Evolutionary conservation across 441 rosid genomes (phyloP), one percentile per base, ranked within the genome.

Genomic region (Erysimum cheiri): DNA sequence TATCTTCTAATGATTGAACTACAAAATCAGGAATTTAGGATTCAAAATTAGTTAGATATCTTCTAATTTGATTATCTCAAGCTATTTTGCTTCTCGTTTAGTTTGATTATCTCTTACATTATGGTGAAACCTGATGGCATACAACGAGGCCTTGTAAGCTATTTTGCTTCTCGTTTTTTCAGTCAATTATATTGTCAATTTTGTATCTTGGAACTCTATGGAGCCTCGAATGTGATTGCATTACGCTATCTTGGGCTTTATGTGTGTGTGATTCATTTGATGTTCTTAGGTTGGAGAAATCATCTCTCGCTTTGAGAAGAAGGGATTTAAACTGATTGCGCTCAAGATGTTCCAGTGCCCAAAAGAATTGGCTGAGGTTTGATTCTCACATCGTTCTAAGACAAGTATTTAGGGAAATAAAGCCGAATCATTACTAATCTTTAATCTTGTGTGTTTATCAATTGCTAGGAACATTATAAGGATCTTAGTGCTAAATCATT

Each of bases 291-390:
- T 91, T 54, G 98, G 98, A 63, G 97, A 94, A 83, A 83, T 94
- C 63, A 88, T 94, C 59, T 88, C 96, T 35, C 88, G 97, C 74
- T 94, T 94, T 73, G 97, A 94, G 90, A 91, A 83, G 85, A 94
- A 94, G 76, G 97, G 98, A 26, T 94, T 94, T 77, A 86, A 87
- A 72, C 62, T 91, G 64, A 83, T 85, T 53, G 97, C 92, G 64
- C 78, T 94, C 72, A 94, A 94, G 95, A 87, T 94, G 62, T 87
- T 85, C 64, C 84, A 85, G 22, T 91, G 97, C 81, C 90, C 96
- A 41, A 82, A 63, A 80, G 90, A 91, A 46, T 83, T 91, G 81
- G 97, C 97, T 40, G 89, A 94, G 98, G 98, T 91, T 71, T 54
- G 80, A 60, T 1, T 3, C 33, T 13, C 15, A 28, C 55, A 0